Base-by-base conservation (phyloP, 768 basidiomycete species). In the Paxillus involutus region DNA sequence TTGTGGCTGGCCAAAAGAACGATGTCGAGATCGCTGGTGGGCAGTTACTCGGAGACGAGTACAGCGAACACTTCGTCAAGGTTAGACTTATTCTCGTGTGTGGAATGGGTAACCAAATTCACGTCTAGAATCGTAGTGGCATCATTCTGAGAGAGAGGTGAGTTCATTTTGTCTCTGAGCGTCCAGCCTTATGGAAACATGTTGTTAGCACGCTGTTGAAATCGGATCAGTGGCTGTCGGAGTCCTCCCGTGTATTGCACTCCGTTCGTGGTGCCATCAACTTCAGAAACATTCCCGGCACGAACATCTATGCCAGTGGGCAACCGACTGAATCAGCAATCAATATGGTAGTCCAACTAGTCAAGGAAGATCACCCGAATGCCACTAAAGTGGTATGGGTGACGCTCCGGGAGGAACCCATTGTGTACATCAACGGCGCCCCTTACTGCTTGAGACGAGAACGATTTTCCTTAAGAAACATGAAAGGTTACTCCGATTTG, bases 261-360 rank as follows among this genome's bases (percentile, higher is more conserved):
- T 85, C 81, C 37, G 82, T 98, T 46, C 86, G 92, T 3, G 97
- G 97, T n/a, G 94, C 91, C 2, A 89, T 91, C 71, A 97, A 97
- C 64, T 98, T 97, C 77, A 83, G 97, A 49, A 87, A 87, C 52
- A 82, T 97, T 37, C 84, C 87, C 0, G 79, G 78, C 6, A 88
- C 88, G 19, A 84, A 86, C 43, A 88, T 98, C 32, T 99, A 92
- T 59, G 94, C 94, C 0, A 83, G 97, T 29, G 94, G 94, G 0
- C 97, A 98, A 68, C 97, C 97, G 2, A 93, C 91, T 0, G 67
- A 73, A 46, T 89, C 90, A 52, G 96, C 94, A 3, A 86, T 99
- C 39, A 82, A 88, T 42, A 83, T 86, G 52, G 93, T 96, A 4
- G 80, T 94, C 12, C 67, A 73, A 5, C 75, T 82, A 19, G 80